phyloP scores from a whole-genome alignment of 2,329 filamentous ascomycete species.

The Onygenales sp. region DNA sequence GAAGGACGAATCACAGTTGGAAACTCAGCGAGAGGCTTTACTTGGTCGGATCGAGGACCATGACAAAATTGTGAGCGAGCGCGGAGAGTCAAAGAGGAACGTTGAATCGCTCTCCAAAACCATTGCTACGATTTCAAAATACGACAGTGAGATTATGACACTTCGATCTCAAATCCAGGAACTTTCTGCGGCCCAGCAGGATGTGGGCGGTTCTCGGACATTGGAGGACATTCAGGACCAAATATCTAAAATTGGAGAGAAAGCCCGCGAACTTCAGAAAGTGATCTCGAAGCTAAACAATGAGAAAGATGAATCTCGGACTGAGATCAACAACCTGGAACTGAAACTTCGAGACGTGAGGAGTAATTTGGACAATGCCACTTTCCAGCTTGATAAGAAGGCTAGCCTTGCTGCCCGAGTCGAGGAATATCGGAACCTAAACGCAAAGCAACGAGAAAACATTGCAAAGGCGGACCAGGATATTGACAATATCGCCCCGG shows the following conservation, averaged over 20 bases:
- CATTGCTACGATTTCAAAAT: conserved; percentile 64
- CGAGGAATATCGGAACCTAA: conserved; percentile 61
- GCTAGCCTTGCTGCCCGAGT: conserved; percentile 60
- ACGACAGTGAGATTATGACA: conserved; percentile 60
- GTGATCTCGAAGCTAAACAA: conserved; percentile 55
- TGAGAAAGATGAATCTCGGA: conserved; percentile 63
- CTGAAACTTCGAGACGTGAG: conserved; percentile 66
- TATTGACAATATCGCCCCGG: conserved; percentile 62
- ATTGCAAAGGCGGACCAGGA: conserved; percentile 64
- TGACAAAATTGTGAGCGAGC: conserved; percentile 56
- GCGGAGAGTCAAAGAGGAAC: conserved; percentile 58
- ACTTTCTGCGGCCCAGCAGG: conserved; percentile 65
- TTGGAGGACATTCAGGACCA: conserved; percentile 78
- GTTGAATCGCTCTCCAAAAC: conserved; percentile 68
- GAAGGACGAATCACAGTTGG: conserved; percentile 52
- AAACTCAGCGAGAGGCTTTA: conserved; percentile 52
- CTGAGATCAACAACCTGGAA: conserved; percentile 61
- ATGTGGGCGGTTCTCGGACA: conserved; percentile 55
- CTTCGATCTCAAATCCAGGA: conserved; percentile 65
- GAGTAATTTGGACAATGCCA: conserved; percentile 60
- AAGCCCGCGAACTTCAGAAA: conserved; percentile 54
- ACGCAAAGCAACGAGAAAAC: conserved; percentile 56
- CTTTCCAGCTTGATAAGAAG: conserved; percentile 74
- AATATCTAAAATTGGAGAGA: conserved; percentile 57
- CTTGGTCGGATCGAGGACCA: conserved; percentile 56